Percentiles rank a stretch among this genome's conserved stretches.
These are phyloP conservation scores for Posidonia oceanica DNA, from an alignment of 116 monocot genomes.

Conservation along the genomic window DNA sequence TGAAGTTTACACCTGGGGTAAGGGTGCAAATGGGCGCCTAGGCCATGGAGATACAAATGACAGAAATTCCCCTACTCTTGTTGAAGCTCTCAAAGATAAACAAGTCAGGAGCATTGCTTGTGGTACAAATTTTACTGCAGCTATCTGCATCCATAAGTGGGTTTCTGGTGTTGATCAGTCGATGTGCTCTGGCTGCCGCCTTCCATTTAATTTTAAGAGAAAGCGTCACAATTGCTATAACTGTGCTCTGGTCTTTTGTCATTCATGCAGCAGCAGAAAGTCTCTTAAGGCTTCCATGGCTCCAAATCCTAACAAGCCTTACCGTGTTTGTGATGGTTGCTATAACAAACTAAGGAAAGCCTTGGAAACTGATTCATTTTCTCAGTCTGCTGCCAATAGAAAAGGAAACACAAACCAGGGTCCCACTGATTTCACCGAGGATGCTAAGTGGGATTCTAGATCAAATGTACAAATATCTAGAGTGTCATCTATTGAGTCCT, in stretches of 20 bases:
- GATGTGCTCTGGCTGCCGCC: slow-evolving; percentile 85
- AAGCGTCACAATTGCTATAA: slow-evolving; percentile 99
- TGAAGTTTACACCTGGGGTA: slow-evolving; percentile 98
- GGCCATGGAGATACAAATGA: slow-evolving; percentile 91
- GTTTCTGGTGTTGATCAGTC: slow-evolving; percentile 91
- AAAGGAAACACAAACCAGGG: slow-evolving; percentile 41
- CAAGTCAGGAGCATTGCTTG: slow-evolving; percentile 84
- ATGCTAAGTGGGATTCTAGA: slow-evolving; percentile 55
- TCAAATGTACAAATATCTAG: slow-evolving; percentile 50
- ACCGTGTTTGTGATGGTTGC: slow-evolving; percentile 91
- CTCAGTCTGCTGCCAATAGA: slow-evolving; percentile 42
- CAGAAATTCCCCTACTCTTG: slow-evolving; percentile 61
- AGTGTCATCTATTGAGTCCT: slow-evolving; percentile 76
- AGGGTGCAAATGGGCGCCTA: slow-evolving; percentile 86
- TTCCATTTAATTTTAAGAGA: slow-evolving; percentile 91
- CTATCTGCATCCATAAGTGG: slow-evolving; percentile 96
- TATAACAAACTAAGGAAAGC: slow-evolving; percentile 64
- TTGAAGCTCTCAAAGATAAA: slow-evolving; percentile 89
- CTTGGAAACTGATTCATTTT: slow-evolving; percentile 42
- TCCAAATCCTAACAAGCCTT: slow-evolving; percentile 82
- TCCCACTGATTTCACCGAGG: slow-evolving; percentile 46
- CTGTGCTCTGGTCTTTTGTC: slow-evolving; percentile 90
- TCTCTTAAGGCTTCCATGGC: slow-evolving; percentile 94
- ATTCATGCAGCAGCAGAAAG: slow-evolving; percentile 93
- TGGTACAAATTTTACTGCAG: slow-evolving; percentile 90